phyloP scores from a whole-genome alignment of 2,329 filamentous ascomycete species.

The Alternaria sp. region DNA sequence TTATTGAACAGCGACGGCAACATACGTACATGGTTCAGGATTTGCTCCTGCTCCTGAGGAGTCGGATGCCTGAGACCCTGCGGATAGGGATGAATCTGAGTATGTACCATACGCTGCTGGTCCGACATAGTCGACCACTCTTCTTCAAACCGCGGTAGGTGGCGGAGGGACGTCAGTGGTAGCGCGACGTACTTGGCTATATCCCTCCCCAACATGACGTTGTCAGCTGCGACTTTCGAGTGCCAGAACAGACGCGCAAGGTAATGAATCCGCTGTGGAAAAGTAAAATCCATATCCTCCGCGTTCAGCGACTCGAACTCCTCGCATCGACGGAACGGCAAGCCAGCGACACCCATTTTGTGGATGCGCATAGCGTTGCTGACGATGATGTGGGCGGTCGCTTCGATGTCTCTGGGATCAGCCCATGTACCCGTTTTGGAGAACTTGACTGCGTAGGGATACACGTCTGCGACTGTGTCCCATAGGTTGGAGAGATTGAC shows the following conservation, averaged over 20 bases:
- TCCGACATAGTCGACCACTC: neutral
- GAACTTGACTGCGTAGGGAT: neutral
- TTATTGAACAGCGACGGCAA: neutral
- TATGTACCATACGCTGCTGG: neutral
- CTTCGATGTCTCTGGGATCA: neutral
- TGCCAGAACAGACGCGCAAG: neutral
- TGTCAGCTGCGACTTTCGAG: neutral
- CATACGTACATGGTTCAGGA: neutral
- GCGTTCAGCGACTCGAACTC: neutral
- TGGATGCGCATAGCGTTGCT: neutral
- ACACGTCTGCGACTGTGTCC: neutral
- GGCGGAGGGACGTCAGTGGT: neutral
- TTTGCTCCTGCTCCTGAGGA: neutral
- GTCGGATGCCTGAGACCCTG: neutral
- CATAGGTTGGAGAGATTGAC: neutral
- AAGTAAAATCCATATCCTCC: slow-evolving; percentile 2
- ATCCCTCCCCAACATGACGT: slow-evolving; percentile 1
- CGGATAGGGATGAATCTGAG: neutral
- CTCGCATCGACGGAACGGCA: neutral
- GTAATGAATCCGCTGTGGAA: slow-evolving; percentile 6
- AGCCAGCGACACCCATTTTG: neutral
- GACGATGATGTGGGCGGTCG: neutral
- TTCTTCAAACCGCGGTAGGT: neutral
- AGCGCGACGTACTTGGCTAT: neutral
- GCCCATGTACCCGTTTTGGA: neutral